phyloP scores from a whole-genome alignment of 2,329 filamentous ascomycete species.

The Tolypocladium nubicola region DNA sequence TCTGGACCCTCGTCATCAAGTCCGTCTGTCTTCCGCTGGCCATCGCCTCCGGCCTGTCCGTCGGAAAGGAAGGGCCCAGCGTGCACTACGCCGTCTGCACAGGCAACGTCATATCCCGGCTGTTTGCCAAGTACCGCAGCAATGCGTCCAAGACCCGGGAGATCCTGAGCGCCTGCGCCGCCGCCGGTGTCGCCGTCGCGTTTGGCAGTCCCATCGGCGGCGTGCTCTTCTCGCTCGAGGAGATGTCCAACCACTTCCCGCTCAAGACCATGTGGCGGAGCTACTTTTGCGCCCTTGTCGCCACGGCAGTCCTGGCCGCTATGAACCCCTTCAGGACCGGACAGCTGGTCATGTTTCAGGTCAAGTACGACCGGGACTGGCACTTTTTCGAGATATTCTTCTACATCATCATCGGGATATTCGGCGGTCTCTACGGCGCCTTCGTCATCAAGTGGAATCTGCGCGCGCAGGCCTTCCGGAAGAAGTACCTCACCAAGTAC shows the following conservation, averaged over 20 bases:
- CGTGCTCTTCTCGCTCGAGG: constrained; percentile 91
- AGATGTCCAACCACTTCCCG: constrained; percentile 95
- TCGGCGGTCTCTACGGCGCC: constrained; percentile 89
- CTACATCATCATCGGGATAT: constrained; percentile 82
- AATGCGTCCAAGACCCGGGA: constrained; percentile 93
- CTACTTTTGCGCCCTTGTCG: constrained; percentile 94
- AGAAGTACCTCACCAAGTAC: constrained; percentile 78
- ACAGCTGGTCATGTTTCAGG: constrained; percentile 98
- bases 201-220: constrained; percentile 97
- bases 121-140: constrained; percentile 84
- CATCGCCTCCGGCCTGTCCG: constrained; percentile 86
- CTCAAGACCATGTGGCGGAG: constrained; percentile 97
- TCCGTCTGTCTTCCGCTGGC: constrained; percentile 82
- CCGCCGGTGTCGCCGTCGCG: constrained; percentile 88
- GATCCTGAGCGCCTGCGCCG: constrained; percentile 88
- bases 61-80: constrained; percentile 94
- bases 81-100: constrained; percentile 99
- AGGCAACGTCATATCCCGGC: constrained; percentile 86
- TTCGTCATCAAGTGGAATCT: constrained; percentile 98
- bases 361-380: constrained; percentile 91
- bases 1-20: constrained; percentile 89
- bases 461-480: constrained; percentile 80
- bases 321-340: constrained; percentile 98
- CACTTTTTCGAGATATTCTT: constrained; percentile 96
- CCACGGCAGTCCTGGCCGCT: constrained; percentile 80